phyloP scores from a whole-genome alignment of 2,329 filamentous ascomycete species.

The Pezicula rhizophila region DNA sequence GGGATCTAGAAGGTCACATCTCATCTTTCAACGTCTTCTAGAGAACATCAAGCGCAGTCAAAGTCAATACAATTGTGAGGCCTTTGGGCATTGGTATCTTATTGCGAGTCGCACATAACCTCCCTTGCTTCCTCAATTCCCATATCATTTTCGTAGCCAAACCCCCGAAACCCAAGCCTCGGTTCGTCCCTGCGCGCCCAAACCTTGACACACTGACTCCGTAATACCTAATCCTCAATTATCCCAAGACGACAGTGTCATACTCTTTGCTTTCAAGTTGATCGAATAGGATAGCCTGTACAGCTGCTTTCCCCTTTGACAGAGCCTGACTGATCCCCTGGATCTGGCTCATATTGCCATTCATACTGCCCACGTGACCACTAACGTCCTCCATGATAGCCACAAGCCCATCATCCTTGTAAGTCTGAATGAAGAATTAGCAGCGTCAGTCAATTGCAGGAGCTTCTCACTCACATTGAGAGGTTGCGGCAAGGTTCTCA shows the following conservation, averaged over 20 bases:
- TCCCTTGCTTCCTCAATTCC: too few species aligned
- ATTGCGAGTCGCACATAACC: not conserved
- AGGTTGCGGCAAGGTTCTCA: slow-evolving; percentile 1
- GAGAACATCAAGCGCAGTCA: not conserved
- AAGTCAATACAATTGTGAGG: not conserved
- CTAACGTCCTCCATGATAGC: slow-evolving; percentile 20
- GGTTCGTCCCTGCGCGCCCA: not conserved
- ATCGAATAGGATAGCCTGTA: slow-evolving; percentile 24
- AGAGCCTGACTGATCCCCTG: slow-evolving; percentile 24
- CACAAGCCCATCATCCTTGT: slow-evolving; percentile 21
- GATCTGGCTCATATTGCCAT: slow-evolving; percentile 26
- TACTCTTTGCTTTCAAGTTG: slow-evolving; percentile 23
- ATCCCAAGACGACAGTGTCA: slow-evolving; percentile 25
- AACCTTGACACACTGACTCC: not conserved
- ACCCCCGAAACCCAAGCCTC: too few species aligned
- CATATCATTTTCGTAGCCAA: too few species aligned
- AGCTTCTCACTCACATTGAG: slow-evolving; percentile 15
- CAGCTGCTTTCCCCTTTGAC: slow-evolving; percentile 22
- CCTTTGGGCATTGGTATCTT: not conserved
- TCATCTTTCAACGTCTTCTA: not conserved
- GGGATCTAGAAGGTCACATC: not conserved
- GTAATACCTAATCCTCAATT: slow-evolving; percentile 1
- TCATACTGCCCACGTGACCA: slow-evolving; percentile 27
- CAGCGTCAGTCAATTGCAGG: not conserved
- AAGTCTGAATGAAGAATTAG: slow-evolving; percentile 16